These are phyloP conservation scores for Lithospermum erythrorhizon DNA, from an alignment of 257 asterid genomes.

Conservation along the genomic window DNA sequence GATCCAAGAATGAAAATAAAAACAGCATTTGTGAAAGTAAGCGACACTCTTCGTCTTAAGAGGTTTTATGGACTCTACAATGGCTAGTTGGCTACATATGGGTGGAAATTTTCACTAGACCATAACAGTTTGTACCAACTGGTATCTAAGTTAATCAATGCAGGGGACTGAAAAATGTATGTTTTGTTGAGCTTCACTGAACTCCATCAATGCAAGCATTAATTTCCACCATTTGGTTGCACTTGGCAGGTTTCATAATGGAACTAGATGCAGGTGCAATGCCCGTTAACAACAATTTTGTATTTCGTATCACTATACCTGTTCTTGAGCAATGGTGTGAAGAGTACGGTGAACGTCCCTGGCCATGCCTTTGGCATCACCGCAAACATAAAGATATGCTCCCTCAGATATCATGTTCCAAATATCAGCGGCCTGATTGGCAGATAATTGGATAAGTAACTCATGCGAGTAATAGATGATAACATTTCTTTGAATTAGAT, in stretches of 20 bases:
- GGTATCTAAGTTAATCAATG: no score
- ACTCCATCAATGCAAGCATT: no score
- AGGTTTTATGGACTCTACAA: no score
- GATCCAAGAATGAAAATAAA: neutral
- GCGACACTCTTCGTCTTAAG: no score
- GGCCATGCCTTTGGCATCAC: conserved; percentile 99
- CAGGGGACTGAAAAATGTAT: no score
- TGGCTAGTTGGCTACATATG: no score
- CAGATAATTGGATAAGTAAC: conserved; percentile 2
- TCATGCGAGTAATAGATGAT: neutral
- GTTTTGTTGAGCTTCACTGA: no score
- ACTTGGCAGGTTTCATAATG: neutral
- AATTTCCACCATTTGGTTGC: neutral
- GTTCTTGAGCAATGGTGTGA: conserved; percentile 79
- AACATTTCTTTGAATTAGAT: neutral
- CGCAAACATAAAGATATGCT: conserved; percentile 77
- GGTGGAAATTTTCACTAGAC: no score
- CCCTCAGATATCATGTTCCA: conserved; percentile 90
- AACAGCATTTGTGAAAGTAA: neutral
- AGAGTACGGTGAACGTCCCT: conserved; percentile 96
- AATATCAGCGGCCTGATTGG: conserved; percentile 52
- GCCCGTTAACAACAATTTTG: no score
- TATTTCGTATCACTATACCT: conserved; percentile 36
- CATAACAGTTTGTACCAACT: no score
- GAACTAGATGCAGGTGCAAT: no score